These are phyloP conservation scores for Trichoderma aggressivum DNA, from an alignment of 2,329 filamentous ascomycete species.

Conservation along the genomic window DNA sequence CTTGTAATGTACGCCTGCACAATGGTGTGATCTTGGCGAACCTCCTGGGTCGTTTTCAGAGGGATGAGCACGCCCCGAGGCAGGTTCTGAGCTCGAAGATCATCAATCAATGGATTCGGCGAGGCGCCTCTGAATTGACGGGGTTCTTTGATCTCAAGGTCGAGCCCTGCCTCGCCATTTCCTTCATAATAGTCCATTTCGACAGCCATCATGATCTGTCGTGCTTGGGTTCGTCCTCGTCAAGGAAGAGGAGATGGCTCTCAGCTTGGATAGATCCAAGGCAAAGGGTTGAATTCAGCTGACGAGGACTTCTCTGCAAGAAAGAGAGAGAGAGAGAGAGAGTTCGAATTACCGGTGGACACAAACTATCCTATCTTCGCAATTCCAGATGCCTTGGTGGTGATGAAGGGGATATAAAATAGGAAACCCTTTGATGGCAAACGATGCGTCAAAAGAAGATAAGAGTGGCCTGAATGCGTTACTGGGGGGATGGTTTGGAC, in stretches of 20 bases:
- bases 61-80: slow-evolving; percentile 54
- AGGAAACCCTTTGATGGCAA: background rate
- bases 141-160: slow-evolving; percentile 10
- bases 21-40: slow-evolving; percentile 55
- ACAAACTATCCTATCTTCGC: background rate
- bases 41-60: slow-evolving; percentile 62
- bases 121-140: slow-evolving; percentile 21
- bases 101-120: slow-evolving; percentile 39
- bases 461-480: background rate
- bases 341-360: background rate
- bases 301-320: background rate
- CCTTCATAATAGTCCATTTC: background rate
- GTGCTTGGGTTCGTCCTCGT: background rate
- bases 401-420: background rate
- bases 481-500: background rate
- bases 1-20: slow-evolving; percentile 68
- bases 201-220: background rate
- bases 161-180: background rate
- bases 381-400: background rate
- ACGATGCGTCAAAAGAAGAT: background rate
- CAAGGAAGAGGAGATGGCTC: background rate
- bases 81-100: slow-evolving; percentile 35
- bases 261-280: background rate
- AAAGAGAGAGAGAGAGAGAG: background rate
- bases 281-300: background rate